Percentiles rank a stretch among this genome's conserved stretches.
Conservation (phyloP, 2,329 filamentous ascomycete genomes). For the Xylaria multiplex region DNA sequence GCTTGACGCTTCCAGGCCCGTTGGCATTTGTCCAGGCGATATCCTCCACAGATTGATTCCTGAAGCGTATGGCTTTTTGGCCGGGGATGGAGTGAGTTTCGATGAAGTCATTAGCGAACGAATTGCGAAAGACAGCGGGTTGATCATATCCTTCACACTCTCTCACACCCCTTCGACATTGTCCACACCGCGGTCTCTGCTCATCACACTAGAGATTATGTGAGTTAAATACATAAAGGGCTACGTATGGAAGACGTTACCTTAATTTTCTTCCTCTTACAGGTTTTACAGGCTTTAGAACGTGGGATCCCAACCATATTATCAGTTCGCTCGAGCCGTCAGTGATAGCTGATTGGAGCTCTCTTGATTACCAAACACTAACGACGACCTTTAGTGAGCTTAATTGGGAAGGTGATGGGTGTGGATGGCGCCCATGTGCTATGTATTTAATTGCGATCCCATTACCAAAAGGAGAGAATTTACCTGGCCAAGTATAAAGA, state of each 20-base stretch:
- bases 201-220: conserved; percentile 35
- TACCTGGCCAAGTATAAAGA: too few species aligned
- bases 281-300: conserved; percentile 39
- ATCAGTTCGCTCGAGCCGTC: neutral
- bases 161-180: conserved; percentile 38
- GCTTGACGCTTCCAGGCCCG: neutral
- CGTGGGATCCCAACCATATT: conserved; percentile 40
- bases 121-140: conserved; percentile 35
- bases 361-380: neutral
- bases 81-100: neutral
- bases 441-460: neutral
- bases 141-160: conserved; percentile 38
- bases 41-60: conserved; percentile 12
- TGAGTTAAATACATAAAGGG: neutral
- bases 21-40: conserved; percentile 19
- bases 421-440: neutral
- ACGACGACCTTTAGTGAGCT: neutral
- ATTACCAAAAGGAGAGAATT: neutral
- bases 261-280: conserved; percentile 41
- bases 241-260: conserved; percentile 13
- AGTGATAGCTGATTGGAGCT: neutral
- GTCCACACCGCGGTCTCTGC: conserved; percentile 36
- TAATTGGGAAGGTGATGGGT: neutral
- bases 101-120: conserved; percentile 31
- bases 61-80: conserved; percentile 5